Evolutionary conservation across 169 alveolate species (phyloP).

Genomic region (Toxoplasma gondii): DNA sequence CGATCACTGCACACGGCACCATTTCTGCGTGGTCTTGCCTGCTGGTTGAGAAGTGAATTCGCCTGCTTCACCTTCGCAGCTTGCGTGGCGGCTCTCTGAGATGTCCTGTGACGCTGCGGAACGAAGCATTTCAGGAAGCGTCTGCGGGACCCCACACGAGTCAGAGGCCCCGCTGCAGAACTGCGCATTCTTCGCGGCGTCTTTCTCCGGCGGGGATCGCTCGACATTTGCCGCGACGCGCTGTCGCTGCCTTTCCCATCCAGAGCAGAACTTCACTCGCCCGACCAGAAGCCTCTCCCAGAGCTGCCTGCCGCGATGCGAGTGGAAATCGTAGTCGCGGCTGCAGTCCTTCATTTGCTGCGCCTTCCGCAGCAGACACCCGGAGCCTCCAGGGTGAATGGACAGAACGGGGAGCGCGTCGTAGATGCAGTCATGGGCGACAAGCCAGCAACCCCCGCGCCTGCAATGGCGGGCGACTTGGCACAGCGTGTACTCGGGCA

Average conservation of each 20-base stretch:
- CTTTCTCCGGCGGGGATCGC: not conserved
- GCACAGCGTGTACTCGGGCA: not conserved
- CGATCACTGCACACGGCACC: not conserved
- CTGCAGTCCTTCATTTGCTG: not conserved
- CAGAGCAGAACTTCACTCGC: not conserved
- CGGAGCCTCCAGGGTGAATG: conserved; percentile 9
- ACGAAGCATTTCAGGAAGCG: too few species aligned
- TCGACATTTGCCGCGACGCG: not conserved
- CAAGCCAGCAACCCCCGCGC: not conserved
- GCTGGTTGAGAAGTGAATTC: too few species aligned
- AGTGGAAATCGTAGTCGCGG: conserved; percentile 1
- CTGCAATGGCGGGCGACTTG: not conserved
- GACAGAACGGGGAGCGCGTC: conserved; percentile 19
- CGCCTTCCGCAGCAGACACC: conserved; percentile 5
- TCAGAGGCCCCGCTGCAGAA: not conserved
- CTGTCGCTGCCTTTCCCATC: not conserved
- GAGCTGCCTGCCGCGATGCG: not conserved
- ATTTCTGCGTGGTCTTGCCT: not conserved
- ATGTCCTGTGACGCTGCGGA: too few species aligned
- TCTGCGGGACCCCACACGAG: too few species aligned
- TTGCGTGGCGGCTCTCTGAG: too few species aligned
- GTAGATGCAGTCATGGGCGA: not conserved
- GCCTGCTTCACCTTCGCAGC: too few species aligned
- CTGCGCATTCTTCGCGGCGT: not conserved
- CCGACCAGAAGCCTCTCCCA: not conserved